Conservation (phyloP, 805 yeast species). For the Metschnikowia aberdeeniae region DNA sequence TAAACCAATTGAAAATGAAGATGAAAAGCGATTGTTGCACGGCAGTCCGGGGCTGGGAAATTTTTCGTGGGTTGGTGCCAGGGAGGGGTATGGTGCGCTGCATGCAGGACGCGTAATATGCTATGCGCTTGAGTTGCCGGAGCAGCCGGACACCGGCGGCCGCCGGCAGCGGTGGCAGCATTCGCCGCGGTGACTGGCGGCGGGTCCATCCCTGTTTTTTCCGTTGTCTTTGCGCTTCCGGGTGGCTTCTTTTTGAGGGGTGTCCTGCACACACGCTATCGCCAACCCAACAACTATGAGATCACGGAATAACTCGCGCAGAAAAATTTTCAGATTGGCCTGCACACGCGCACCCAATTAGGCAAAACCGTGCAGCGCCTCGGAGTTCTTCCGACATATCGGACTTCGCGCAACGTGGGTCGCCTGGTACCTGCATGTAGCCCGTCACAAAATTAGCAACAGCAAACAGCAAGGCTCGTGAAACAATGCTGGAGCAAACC, state of each 20-base stretch:
- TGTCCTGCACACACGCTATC: constrained; percentile 2
- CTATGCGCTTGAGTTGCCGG: constrained; percentile 7
- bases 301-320: constrained; percentile 7
- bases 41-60: neutral
- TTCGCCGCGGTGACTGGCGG: neutral
- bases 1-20: neutral
- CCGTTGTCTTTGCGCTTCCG: too few relatives aligned
- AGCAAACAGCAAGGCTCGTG: too few relatives aligned
- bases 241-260: too few relatives aligned
- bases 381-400: constrained; percentile 6
- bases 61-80: constrained; percentile 13
- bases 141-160: neutral
- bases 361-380: neutral
- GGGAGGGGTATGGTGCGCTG: constrained; percentile 12
- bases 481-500: too few relatives aligned
- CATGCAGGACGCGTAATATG: constrained; percentile 9
- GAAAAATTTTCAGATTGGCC: constrained; percentile 5
- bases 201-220: too few relatives aligned
- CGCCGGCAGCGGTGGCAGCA: neutral
- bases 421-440: too few relatives aligned
- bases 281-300: constrained; percentile 5
- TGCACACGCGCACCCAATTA: neutral
- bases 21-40: neutral
- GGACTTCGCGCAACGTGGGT: constrained; percentile 1
- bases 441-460: too few relatives aligned